Base-by-base conservation (phyloP, 1,139 yeast genomes). In the Pichia sp. region DNA sequence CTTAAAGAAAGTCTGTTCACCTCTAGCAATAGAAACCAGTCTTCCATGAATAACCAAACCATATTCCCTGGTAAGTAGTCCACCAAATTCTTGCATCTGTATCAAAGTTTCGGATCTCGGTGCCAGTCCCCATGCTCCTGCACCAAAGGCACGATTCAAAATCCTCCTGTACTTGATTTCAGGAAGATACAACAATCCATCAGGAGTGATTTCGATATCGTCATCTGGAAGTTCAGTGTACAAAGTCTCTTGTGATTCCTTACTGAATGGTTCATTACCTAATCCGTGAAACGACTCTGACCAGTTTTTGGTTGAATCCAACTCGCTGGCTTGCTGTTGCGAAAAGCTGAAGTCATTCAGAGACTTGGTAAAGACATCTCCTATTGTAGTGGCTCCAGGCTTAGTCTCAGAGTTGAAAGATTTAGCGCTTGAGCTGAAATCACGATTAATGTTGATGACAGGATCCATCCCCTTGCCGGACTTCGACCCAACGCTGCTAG, bases 71-170 rank as follows among this genome's bases (percentile, higher is more conserved):
- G 96, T 88, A 41, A 81, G 73, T 59, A 79, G 79, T 10, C 72
- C 72, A 3, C 70, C 71, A n/a, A 81, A 77, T 16, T 82, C 73
- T 53, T 74, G 76, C 38, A 75, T 72, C 57, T 73, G 75, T 32
- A 93, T 82, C 53, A 81, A 74, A 0, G 96, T 86, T 61, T 87
- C 95, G 0, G 96, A 86, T 55, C 99, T 75, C 8, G 99, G 98
- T 0, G 95, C 97, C 56, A 93, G 75, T 0, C 99, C 99, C 99
- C 99, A 93, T 1, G 96, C 98, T 29, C 99, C 99, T 2, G 99
- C 97, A 2, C 99, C 99, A 75, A 93, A 92, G 0, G 98, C 95
- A 43, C 78, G 78, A 71, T 92, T 92, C 62, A 93, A 72, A 38
- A 90, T 86, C 49, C 99, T 79, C 59, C 99, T 81, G 68, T 93